These are phyloP conservation scores for Tetrapyrgos nigripes DNA, from an alignment of 1,284 basidiomycete species.

Conservation along the genomic window DNA sequence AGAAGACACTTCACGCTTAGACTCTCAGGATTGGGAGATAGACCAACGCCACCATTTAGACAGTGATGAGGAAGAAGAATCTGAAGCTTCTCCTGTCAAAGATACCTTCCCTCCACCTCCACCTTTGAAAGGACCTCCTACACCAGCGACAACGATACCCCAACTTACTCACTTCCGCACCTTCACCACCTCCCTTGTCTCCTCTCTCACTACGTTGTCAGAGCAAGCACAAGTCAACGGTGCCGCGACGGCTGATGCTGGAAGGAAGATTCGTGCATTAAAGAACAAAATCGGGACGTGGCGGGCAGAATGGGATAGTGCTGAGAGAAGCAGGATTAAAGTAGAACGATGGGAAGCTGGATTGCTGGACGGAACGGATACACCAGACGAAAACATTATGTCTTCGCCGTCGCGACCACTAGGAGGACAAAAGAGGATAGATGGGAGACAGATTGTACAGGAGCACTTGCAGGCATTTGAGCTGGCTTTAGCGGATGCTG, in stretches of 20 bases:
- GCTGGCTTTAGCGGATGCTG: conserved; percentile 70
- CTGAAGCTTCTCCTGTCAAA: conserved; percentile 48
- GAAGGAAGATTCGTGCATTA: conserved; percentile 79
- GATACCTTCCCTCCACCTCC: conserved; percentile 56
- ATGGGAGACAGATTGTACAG: conserved; percentile 72
- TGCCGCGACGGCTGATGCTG: conserved; percentile 81
- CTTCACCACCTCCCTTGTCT: conserved; percentile 72
- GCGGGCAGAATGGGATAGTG: conserved; percentile 81
- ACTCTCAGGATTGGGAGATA: conserved; percentile 62
- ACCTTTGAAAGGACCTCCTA: conserved; percentile 51
- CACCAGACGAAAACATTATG: conserved; percentile 21
- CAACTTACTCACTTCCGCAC: conserved; percentile 74
- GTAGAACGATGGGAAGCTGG: conserved; percentile 83
- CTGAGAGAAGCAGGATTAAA: conserved; percentile 72
- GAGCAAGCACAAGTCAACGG: conserved; percentile 87
- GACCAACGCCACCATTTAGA: conserved; percentile 54
- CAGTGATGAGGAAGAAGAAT: conserved; percentile 54
- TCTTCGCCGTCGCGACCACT: conserved; percentile 34
- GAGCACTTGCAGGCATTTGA: conserved; percentile 80
- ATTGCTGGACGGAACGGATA: conserved; percentile 46
- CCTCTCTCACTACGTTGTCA: conserved; percentile 79
- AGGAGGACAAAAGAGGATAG: conserved; percentile 49
- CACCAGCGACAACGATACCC: conserved; percentile 61
- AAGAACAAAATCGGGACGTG: conserved; percentile 83
- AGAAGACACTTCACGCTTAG: conserved; percentile 36